A percentile compares a stretch with the other conserved stretches of the same genome.
Evolutionary conservation across 352 stramenopile genomes (phyloP).

Genomic region (Globisporangium megalacanthum): DNA sequence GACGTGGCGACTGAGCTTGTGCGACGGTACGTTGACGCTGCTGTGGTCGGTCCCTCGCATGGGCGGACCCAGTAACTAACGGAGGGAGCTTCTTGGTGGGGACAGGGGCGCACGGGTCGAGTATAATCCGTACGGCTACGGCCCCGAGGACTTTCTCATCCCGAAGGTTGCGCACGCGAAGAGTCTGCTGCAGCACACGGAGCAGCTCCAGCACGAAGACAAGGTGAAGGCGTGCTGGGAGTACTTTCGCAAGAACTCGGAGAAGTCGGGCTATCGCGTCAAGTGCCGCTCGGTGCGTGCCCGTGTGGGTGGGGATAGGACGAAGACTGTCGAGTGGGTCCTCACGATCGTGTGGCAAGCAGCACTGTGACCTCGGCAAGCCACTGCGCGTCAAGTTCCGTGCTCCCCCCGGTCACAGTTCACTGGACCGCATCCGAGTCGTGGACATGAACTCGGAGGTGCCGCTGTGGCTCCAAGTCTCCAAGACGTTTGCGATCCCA

Average conservation of each 20-base stretch:
- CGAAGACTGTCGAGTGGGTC: neutral
- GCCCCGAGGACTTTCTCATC: slow-evolving; percentile 80
- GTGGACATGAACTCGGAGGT: slow-evolving; percentile 84
- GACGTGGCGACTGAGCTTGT: slow-evolving; percentile 75
- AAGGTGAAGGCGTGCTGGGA: slow-evolving; percentile 73
- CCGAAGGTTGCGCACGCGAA: slow-evolving; percentile 74
- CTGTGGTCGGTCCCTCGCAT: neutral
- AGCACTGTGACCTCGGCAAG: slow-evolving; percentile 80
- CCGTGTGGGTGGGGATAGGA: too few relatives aligned
- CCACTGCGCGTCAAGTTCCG: slow-evolving; percentile 75
- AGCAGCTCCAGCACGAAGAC: slow-evolving; percentile 79
- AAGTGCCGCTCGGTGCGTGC: slow-evolving; percentile 64
- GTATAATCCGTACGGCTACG: slow-evolving; percentile 85
- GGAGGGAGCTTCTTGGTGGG: neutral
- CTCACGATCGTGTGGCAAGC: slow-evolving; percentile 2
- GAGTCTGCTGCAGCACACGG: slow-evolving; percentile 82
- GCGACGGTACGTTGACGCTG: slow-evolving; percentile 26
- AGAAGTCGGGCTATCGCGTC: slow-evolving; percentile 56
- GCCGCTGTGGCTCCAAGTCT: slow-evolving; percentile 79
- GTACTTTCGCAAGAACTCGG: slow-evolving; percentile 70
- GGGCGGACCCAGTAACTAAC: too few relatives aligned
- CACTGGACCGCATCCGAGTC: slow-evolving; percentile 73
- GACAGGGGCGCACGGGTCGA: slow-evolving; percentile 51
- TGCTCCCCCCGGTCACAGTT: slow-evolving; percentile 59
- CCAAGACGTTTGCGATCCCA: slow-evolving; percentile 77